phyloP scores from a whole-genome alignment of 2,329 filamentous ascomycete species.

The Aphanoascus verrucosus region DNA sequence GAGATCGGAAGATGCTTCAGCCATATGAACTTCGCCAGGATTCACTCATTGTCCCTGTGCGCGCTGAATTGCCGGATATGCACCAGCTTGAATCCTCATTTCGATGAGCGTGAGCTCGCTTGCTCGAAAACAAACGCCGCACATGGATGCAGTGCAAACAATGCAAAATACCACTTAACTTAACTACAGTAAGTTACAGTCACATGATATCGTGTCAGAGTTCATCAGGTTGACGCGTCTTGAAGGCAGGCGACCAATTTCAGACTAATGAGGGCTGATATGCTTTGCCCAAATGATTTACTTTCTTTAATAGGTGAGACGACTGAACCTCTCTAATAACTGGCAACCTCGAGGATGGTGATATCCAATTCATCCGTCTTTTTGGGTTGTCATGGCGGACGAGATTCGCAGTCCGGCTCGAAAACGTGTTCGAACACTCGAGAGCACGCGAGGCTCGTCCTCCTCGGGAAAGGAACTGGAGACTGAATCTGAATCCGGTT shows the following conservation, averaged over 20 bases:
- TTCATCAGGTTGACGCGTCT: conserved; percentile 18
- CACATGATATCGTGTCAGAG: conserved; percentile 5
- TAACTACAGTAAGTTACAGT: background rate
- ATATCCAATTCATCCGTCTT: background rate
- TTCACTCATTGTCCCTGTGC: conserved; percentile 1
- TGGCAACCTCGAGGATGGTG: no score
- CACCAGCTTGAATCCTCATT: background rate
- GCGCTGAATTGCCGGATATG: background rate
- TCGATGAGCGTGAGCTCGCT: background rate
- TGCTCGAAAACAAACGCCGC: background rate
- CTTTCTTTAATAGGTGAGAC: no score
- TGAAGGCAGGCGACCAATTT: background rate
- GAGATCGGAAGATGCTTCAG: conserved; percentile 5
- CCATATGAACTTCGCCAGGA: conserved; percentile 7
- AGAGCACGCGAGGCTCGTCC: background rate
- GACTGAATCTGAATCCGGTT: background rate
- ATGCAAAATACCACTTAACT: conserved; percentile 13
- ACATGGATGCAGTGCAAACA: conserved; percentile 17
- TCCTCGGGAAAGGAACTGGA: background rate
- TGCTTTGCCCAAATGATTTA: background rate
- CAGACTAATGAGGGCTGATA: background rate
- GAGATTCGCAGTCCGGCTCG: conserved; percentile 2
- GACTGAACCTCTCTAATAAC: no score
- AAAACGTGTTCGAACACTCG: conserved; percentile 9
- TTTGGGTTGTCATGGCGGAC: background rate